These are phyloP conservation scores for Hylodesmum podocarpum DNA, from an alignment of 306 rosid genomes.

Conservation along the genomic window DNA sequence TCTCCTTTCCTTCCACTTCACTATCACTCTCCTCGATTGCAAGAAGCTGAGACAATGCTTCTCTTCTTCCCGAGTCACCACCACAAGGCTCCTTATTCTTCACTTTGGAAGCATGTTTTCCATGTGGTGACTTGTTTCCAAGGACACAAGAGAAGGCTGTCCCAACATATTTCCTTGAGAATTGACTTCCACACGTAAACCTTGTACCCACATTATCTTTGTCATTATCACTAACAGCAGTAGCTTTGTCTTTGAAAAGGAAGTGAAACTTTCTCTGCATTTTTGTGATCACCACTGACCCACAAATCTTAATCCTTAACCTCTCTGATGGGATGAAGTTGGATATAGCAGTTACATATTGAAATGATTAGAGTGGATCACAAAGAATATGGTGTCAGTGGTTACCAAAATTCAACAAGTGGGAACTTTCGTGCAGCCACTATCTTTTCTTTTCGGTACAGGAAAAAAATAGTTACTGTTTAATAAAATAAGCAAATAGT, in stretches of 20 bases:
- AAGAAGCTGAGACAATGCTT: conserved; percentile 30
- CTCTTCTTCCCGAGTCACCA: not conserved
- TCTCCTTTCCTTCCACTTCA: not conserved
- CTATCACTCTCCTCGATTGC: conserved; percentile 2
- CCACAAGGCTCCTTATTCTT: not conserved
- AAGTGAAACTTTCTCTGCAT: conserved; percentile 33
- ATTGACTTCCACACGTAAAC: not conserved
- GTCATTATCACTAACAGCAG: not conserved
- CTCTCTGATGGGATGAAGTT: conserved; percentile 4
- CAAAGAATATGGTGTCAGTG: conserved; percentile 15
- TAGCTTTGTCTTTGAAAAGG: conserved; percentile 9
- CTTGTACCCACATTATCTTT: not conserved
- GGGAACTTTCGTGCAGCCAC: not conserved
- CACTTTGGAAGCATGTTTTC: conserved; percentile 7
- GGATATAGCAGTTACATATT: conserved; percentile 26
- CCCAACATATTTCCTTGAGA: conserved; percentile 4
- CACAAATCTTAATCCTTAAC: conserved; percentile 41
- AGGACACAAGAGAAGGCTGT: conserved; percentile 11
- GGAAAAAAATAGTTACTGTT: too few species aligned
- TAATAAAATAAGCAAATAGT: too few species aligned
- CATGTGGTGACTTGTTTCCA: conserved; percentile 22
- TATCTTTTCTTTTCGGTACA: not conserved
- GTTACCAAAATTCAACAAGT: conserved; percentile 4
- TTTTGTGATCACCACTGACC: conserved; percentile 27
- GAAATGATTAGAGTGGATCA: not conserved